Base-by-base conservation (phyloP, 2,329 filamentous ascomycete species). In the Lecanosticta acicola region DNA sequence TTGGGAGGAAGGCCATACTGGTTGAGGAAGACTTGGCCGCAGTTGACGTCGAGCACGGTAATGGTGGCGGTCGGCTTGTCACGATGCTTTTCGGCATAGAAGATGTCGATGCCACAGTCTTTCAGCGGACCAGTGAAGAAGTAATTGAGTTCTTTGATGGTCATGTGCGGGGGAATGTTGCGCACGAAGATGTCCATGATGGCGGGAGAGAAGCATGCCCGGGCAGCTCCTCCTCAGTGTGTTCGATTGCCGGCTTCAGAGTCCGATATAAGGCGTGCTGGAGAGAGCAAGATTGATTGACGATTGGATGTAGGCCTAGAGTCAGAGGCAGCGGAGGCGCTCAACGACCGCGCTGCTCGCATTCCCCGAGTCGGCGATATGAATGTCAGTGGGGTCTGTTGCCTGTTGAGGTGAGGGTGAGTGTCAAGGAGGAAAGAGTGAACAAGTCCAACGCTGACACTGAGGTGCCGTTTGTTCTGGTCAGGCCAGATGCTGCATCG, bases 141-240 rank as follows among this genome's bases (percentile, higher is more conserved):
- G 0, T 64, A 53, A 13, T 62, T 59, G 9, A 78, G 50, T 33
- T 70, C 63, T 20, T 70, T 64, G 13, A 69, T 61, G 8, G 69
- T 75, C 20, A 67, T 57, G 16, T 69, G 59, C 2, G 54, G 26
- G 1, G 72, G 71, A 0, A 78, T 54, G 39, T 69, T 68, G 10
- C 59, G 58, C 8, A 75, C 58, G 54, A 72, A 68, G 26, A 77
- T 64, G 45, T 77, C 73, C 74, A 77, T 75, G 48, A 16, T 45
- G 45, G 21, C 24, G 24, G 24, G 7, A 29, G 11, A 11, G 11
- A 11, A 29, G 5, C n/a, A 17, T 14, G 41, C 5, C 5, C 16
- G 41, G 32, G 5, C 18, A 26, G 36, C 24, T 29, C 5, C 11
- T 29, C 11, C 24, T 29, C 24, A 29, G 5, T 5, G 11, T 29